Evolutionary conservation across 2,329 filamentous ascomycete species (phyloP).

Genomic region (Aspergillus amoenus): DNA sequence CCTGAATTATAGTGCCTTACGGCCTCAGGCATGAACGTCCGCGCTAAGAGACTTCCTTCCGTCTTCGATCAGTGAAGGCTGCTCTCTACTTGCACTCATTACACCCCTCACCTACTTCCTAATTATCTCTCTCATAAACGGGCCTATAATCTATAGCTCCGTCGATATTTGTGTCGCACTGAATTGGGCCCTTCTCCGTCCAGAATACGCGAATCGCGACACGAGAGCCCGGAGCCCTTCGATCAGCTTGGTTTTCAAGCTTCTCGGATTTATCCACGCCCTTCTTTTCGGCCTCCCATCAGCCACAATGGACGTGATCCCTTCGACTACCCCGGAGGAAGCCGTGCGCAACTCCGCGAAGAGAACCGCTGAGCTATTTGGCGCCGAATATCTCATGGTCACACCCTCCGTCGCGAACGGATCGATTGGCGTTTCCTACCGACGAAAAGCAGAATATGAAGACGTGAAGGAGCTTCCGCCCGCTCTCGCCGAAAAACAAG

Average conservation of each 20-base stretch:
- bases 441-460: slow-evolving; percentile 66
- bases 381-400: slow-evolving; percentile 46
- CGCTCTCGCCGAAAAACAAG: slow-evolving; percentile 75
- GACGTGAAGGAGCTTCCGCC: slow-evolving; percentile 74
- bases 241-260: neutral
- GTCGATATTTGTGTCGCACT: neutral
- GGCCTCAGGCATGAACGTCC: slow-evolving; percentile 13
- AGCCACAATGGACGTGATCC: slow-evolving; percentile 31
- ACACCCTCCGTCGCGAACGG: slow-evolving; percentile 43
- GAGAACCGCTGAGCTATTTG: slow-evolving; percentile 49
- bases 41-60: slow-evolving; percentile 12
- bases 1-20: neutral
- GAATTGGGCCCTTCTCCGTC: neutral
- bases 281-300: neutral
- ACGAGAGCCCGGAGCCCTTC: neutral
- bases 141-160: neutral
- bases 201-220: neutral
- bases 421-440: slow-evolving; percentile 46
- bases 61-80: neutral
- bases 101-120: neutral
- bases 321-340: slow-evolving; percentile 34
- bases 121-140: neutral
- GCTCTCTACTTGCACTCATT: neutral
- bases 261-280: neutral
- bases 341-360: slow-evolving; percentile 45